These are phyloP conservation scores for Osmozyma mogii DNA, from an alignment of 805 yeast genomes.

Conservation along the genomic window DNA sequence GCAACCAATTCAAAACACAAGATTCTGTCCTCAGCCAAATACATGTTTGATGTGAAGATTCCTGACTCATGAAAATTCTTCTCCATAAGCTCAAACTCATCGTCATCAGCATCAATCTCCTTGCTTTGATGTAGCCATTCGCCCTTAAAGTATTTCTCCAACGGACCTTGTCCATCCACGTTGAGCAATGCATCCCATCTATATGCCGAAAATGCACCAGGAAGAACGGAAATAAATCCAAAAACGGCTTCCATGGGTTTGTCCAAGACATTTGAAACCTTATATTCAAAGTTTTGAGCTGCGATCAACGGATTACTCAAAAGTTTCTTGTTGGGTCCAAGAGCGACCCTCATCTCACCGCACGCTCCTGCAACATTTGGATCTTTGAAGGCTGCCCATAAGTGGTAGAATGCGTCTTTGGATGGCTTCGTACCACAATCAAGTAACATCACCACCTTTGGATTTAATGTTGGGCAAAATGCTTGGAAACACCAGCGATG, in stretches of 20 bases:
- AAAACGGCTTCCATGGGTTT: slow-evolving; percentile 93
- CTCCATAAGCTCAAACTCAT: slow-evolving; percentile 33
- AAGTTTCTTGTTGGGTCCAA: slow-evolving; percentile 46
- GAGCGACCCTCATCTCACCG: slow-evolving; percentile 87
- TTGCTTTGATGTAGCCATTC: slow-evolving; percentile 67
- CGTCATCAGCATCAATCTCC: slow-evolving; percentile 31
- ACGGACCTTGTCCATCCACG: slow-evolving; percentile 72
- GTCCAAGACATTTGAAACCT: slow-evolving; percentile 89
- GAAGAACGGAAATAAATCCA: slow-evolving; percentile 90
- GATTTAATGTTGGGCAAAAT: slow-evolving; percentile 73
- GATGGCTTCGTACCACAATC: slow-evolving; percentile 96
- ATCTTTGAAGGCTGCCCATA: slow-evolving; percentile 81
- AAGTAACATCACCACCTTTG: slow-evolving; percentile 72
- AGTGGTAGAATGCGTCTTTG: slow-evolving; percentile 71
- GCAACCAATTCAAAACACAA: slow-evolving; percentile 95
- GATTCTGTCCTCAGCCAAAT: slow-evolving; percentile 93
- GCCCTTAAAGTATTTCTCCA: slow-evolving; percentile 87
- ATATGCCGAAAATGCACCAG: slow-evolving; percentile 96
- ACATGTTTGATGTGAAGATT: slow-evolving; percentile 91
- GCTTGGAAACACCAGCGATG: slow-evolving; percentile 97
- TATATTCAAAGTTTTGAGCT: slow-evolving; percentile 94
- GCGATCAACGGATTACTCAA: slow-evolving; percentile 85
- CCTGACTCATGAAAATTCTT: slow-evolving; percentile 39
- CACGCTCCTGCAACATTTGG: slow-evolving; percentile 94
- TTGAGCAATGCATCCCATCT: slow-evolving; percentile 72